Percentiles rank a stretch among this genome's conserved stretches.
Evolutionary conservation across 78 protist genomes (phyloP).

Genomic region (Dictyostelium brefeldianum): DNA sequence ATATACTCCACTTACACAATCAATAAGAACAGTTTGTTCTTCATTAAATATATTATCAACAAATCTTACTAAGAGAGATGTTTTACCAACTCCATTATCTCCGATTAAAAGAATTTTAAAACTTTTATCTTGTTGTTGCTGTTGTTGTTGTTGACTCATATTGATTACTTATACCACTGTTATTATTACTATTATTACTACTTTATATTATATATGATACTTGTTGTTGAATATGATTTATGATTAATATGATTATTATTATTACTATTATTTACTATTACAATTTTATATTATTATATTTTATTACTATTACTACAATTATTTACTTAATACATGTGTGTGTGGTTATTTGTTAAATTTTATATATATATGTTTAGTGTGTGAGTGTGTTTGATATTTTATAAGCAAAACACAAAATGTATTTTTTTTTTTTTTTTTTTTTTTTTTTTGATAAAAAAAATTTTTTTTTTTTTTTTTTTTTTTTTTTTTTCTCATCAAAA

Average conservation of each 20-base stretch:
- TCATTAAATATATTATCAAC: slow-evolving; percentile 23
- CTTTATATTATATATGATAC: background rate
- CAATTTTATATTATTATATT: too few relatives aligned
- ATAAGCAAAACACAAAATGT: too few relatives aligned
- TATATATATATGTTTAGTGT: too few relatives aligned
- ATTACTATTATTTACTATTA: background rate
- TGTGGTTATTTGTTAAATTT: too few relatives aligned
- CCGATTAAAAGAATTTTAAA: slow-evolving; percentile 43
- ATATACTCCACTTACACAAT: slow-evolving; percentile 15
- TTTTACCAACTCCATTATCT: slow-evolving; percentile 72
- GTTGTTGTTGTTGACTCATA: background rate
- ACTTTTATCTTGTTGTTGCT: background rate
- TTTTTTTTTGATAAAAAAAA: too few relatives aligned
- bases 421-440: too few relatives aligned
- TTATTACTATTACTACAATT: too few relatives aligned
- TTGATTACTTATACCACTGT: background rate
- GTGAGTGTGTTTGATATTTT: too few relatives aligned
- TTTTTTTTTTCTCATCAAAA: too few relatives aligned
- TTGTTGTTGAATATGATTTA: background rate
- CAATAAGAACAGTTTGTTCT: slow-evolving; percentile 19
- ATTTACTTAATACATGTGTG: too few relatives aligned
- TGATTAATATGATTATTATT: background rate
- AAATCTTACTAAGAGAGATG: slow-evolving; percentile 41
- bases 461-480: too few relatives aligned
- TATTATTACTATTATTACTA: background rate